Percentiles rank a stretch among this genome's conserved stretches.
Evolutionary conservation across 352 stramenopile genomes (phyloP).

Genomic region (Globisporangium cylindrosporum): DNA sequence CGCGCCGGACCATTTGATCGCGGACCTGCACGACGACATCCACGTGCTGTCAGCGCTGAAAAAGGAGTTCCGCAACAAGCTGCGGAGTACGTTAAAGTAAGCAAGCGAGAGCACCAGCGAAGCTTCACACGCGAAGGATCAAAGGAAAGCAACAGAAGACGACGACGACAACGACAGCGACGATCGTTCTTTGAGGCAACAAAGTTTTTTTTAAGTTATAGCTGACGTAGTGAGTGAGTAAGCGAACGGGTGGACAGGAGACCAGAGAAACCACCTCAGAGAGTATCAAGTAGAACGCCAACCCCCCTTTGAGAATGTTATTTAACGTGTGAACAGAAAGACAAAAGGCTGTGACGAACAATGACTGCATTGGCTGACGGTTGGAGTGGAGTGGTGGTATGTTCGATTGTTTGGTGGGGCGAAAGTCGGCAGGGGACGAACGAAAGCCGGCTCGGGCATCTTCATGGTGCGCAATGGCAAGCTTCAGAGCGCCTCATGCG

Average conservation of each 20-base stretch:
- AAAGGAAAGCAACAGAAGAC: background rate
- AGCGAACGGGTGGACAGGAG: background rate
- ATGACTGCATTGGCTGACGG: no score
- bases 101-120: background rate
- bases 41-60: constrained; percentile 78
- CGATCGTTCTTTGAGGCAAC: background rate
- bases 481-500: no score
- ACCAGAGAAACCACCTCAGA: background rate
- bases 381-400: background rate
- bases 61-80: constrained; percentile 77
- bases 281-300: background rate
- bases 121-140: background rate
- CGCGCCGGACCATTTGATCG: constrained; percentile 67
- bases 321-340: constrained; percentile 8
- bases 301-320: background rate
- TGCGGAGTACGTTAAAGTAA: constrained; percentile 59
- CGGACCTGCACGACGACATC: constrained; percentile 77
- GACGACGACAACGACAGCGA: background rate
- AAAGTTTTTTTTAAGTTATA: constrained; percentile 9
- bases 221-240: constrained; percentile 1
- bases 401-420: background rate
- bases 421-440: no score
- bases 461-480: no score
- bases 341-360: background rate
- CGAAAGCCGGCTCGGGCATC: background rate